Base-by-base conservation (phyloP, 108 stramenopile species). In the Fistulifera solaris region DNA sequence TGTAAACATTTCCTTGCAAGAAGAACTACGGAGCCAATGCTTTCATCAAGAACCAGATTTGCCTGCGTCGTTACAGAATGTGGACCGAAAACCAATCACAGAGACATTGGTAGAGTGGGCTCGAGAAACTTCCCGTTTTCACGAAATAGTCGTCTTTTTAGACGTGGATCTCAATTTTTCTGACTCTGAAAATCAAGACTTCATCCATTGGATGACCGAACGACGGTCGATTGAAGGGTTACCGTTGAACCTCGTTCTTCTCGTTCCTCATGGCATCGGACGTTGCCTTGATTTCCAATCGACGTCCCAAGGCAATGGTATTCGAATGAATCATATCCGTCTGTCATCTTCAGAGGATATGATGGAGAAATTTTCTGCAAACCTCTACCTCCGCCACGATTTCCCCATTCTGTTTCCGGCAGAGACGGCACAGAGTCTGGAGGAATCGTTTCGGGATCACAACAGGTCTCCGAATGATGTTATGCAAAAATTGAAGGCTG, bases 11-110 rank as follows among this genome's bases (percentile, higher is more conserved):
- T 6, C 3, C 22, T 27, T 2, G 50, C 15, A n/a, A 7, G 50
- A 51, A 27, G 50, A 51, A 51, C 6, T 51, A n/a, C 17, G 19
- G 7, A 16, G 50, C 7, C 50, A 51, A 23, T 51, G 50, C 27
- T 22, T 51, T 6, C 5, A 4, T 16, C 50, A 51, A 27, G 50
- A 51, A 23, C 27, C 21, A 5, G 50, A 24, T 27, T 23, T 27
- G 12, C 25, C 50, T 3, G 5, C 24, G 23, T 16, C n/a, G 5
- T n/a, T 51, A 12, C 50, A 27, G 27, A 23, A 51, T 6, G 19
- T 45, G 4, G n/a, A n/a, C 18, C 5, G 27, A 51, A 51, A 23
- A 22, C 21, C 44, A 46, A 10, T 22, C 17, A 46, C 44, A 46
- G 44, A 46, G 21, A 18, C n/a, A 2, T 19, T 51, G 7, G 25